Conservation (phyloP, 148 eudicot species). For the Fagopyrum homotropicum region DNA sequence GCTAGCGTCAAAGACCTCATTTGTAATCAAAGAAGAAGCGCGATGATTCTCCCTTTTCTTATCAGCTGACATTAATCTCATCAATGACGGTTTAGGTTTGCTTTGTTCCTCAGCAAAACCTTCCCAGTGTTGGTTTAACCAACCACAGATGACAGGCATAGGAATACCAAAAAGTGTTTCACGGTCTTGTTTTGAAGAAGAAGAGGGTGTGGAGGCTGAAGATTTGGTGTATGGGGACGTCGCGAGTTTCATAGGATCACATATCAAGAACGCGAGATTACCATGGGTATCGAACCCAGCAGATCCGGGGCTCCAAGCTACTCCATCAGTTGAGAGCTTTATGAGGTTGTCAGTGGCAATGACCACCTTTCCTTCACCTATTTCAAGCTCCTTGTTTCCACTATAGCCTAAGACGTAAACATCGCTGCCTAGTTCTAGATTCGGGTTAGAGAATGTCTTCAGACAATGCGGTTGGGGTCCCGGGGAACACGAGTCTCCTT, state of each 20-base stretch:
- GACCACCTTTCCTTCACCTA: conserved; percentile 87
- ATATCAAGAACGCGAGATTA: conserved; percentile 87
- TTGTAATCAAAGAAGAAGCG: conserved; percentile 80
- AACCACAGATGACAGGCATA: conserved; percentile 72
- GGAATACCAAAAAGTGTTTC: conserved; percentile 91
- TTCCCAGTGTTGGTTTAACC: conserved; percentile 98
- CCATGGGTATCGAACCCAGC: conserved; percentile 92
- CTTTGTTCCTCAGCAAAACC: conserved; percentile 79
- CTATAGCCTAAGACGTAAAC: conserved; percentile 77
- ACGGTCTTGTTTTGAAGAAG: conserved; percentile 59
- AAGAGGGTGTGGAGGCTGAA: conserved; percentile 40
- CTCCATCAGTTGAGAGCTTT: conserved; percentile 70
- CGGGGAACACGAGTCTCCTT: conserved; percentile 59
- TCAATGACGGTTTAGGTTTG: conserved; percentile 73
- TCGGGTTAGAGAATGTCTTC: conserved; percentile 62
- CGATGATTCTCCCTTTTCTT: conserved; percentile 65
- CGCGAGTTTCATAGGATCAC: conserved; percentile 97
- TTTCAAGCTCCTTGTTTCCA: conserved; percentile 39
- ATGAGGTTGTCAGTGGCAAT: conserved; percentile 97
- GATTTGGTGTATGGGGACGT: conserved; percentile 68
- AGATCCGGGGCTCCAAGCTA: conserved; percentile 82
- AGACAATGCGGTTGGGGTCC: conserved; percentile 65
- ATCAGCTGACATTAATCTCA: conserved; percentile 64
- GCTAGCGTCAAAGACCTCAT: conserved; percentile 56
- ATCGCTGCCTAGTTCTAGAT: conserved; percentile 61